These are phyloP conservation scores for Aspergillus ustus DNA, from an alignment of 2,329 filamentous ascomycete species.

Conservation along the genomic window DNA sequence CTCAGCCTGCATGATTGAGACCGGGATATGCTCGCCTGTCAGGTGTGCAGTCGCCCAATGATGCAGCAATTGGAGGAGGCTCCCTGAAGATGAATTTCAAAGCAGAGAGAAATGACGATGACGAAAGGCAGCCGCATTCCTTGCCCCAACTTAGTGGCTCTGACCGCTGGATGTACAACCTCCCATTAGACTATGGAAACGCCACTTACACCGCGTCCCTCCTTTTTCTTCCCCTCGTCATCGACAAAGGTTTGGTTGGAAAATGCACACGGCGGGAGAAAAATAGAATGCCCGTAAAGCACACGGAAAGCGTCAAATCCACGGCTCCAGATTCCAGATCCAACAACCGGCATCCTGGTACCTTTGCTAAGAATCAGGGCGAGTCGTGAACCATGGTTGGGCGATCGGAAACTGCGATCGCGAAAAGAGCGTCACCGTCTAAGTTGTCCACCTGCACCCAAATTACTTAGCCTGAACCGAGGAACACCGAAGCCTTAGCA, in stretches of 20 bases:
- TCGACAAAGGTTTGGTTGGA: background rate
- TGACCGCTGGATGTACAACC: background rate
- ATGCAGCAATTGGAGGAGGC: background rate
- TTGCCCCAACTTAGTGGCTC: background rate
- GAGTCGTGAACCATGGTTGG: background rate
- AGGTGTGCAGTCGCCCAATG: background rate
- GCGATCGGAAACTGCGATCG: background rate
- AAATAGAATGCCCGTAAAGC: background rate
- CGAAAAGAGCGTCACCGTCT: background rate
- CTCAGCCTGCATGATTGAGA: background rate
- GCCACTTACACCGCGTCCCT: conserved; percentile 22
- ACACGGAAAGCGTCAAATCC: background rate
- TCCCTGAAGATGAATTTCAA: background rate
- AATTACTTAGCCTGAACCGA: background rate
- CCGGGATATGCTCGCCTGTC: background rate
- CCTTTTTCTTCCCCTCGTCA: conserved; percentile 2
- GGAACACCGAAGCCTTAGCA: background rate
- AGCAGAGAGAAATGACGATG: background rate
- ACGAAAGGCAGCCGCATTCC: background rate
- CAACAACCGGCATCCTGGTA: background rate
- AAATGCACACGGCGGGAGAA: background rate
- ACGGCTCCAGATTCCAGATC: background rate
- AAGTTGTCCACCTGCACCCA: background rate
- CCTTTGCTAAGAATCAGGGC: conserved; percentile 3
- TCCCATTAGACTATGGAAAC: conserved; percentile 17